A percentile compares a stretch with the other conserved stretches of the same genome.
These are phyloP conservation scores for Phytophthora hybrid DNA, from an alignment of 352 stramenopile species.

Conservation along the genomic window DNA sequence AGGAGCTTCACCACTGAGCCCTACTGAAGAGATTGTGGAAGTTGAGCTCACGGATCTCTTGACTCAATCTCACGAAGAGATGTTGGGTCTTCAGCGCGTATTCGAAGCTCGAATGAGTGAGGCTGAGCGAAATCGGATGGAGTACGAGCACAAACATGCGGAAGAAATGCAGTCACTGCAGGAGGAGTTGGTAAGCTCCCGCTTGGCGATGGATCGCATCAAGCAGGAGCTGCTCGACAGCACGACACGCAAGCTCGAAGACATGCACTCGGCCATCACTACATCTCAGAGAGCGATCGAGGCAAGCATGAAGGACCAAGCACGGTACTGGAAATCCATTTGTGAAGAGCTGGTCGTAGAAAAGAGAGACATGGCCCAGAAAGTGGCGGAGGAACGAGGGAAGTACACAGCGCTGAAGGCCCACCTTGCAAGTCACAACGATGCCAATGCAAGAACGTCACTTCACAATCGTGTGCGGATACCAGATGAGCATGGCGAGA, in stretches of 20 bases:
- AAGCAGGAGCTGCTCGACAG: slow-evolving; percentile 42
- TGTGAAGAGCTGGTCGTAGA: slow-evolving; percentile 55
- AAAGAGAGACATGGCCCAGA: slow-evolving; percentile 52
- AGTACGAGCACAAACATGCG: slow-evolving; percentile 19
- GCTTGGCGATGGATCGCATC: slow-evolving; percentile 30
- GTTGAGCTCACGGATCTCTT: slow-evolving; percentile 52
- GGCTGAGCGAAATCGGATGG: slow-evolving; percentile 24
- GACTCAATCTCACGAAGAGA: slow-evolving; percentile 45
- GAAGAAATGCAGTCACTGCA: slow-evolving; percentile 31
- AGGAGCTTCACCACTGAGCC: neutral
- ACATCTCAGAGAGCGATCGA: slow-evolving; percentile 42
- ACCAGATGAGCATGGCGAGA: slow-evolving; percentile 1
- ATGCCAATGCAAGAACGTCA: neutral
- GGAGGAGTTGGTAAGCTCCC: slow-evolving; percentile 33
- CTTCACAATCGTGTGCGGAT: neutral
- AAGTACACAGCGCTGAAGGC: slow-evolving; percentile 53
- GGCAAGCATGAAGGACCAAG: slow-evolving; percentile 45
- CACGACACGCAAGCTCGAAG: slow-evolving; percentile 38
- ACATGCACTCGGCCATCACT: slow-evolving; percentile 34
- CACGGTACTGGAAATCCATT: slow-evolving; percentile 53
- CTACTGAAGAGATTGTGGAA: slow-evolving; percentile 45
- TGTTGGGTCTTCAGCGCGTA: slow-evolving; percentile 27
- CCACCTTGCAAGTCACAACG: slow-evolving; percentile 42
- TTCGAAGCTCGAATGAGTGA: slow-evolving; percentile 33
- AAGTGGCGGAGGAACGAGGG: slow-evolving; percentile 57